These are phyloP conservation scores for Lepraria neglecta DNA, from an alignment of 495 filamentous ascomycete genomes.

Conservation along the genomic window DNA sequence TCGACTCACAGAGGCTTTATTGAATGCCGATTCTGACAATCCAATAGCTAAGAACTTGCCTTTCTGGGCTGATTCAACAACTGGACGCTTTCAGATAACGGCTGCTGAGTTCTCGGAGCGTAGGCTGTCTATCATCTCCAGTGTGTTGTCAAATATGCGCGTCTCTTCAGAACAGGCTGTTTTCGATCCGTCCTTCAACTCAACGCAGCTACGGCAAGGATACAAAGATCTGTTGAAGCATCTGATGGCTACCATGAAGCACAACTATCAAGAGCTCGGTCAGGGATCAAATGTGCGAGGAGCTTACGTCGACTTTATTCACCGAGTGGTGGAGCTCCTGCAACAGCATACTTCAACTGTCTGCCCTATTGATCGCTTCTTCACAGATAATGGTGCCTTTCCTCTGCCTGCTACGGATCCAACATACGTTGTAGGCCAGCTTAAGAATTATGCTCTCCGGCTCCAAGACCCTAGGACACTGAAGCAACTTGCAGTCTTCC, in stretches of 20 bases:
- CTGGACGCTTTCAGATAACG: conserved; percentile 44
- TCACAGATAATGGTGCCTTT: conserved; percentile 59
- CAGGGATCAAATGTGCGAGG: conserved; percentile 39
- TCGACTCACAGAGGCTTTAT: conserved; percentile 49
- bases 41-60: conserved; percentile 57
- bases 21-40: conserved; percentile 45
- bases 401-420: conserved; percentile 61
- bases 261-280: conserved; percentile 57
- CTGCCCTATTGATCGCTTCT: conserved; percentile 57
- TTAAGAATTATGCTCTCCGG: conserved; percentile 59
- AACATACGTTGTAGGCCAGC: conserved; percentile 59
- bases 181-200: conserved; percentile 27
- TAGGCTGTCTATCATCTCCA: conserved; percentile 55
- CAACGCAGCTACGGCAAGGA: conserved; percentile 40
- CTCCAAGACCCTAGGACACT: conserved; percentile 45
- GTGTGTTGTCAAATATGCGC: conserved; percentile 61
- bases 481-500: conserved; percentile 54
- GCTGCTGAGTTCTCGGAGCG: conserved; percentile 50
- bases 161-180: conserved; percentile 41
- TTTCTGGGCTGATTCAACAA: conserved; percentile 43
- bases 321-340: conserved; percentile 54
- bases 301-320: conserved; percentile 63
- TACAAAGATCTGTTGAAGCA: conserved; percentile 50
- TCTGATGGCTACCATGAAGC: conserved; percentile 63
- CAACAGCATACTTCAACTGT: conserved; percentile 62